Base-by-base conservation (phyloP, 257 asterid genomes). In the Galeopsis tetrahit region DNA sequence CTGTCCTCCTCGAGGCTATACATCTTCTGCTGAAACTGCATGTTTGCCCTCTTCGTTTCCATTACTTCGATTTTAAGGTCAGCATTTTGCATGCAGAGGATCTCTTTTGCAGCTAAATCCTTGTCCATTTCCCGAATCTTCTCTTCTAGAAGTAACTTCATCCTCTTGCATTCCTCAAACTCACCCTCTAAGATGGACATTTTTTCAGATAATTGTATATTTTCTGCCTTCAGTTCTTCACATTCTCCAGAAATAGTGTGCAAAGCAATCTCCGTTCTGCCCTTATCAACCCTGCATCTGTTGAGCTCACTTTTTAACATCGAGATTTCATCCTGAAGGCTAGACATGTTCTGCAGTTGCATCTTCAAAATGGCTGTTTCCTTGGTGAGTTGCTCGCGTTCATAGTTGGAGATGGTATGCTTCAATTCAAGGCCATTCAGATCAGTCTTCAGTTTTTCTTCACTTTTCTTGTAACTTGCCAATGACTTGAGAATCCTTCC, bases 381-480 rank as follows among this genome's bases (percentile, higher is more conserved):
- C 75, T 83, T 90, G 2, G 78, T 75, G 43, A 92, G 83, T 78
- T 88, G 86, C 75, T 81, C 85, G 71, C 92, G 79, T 70, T 92
- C 92, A 44, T 85, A 88, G 40, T 88, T 84, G 6, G 90, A 82
- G 71, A 92, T 79, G 17, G 96, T 90, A 36, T 82, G 90, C 84
- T 90, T 91, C 81, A 86, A 63, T 68, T 91, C 97, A 70, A 89
- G 88, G 43, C 88, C 93, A 71, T 82, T 89, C 62, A 86, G 33
- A 3, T 77, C 79, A 4, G 87, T 80, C 86, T 80, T 91, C 62
- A 90, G 83, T 69, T 84, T 88, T 42, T 89, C 96, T 77, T 91
- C 97, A 10, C 66, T 67, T 66, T 59, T 84, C 81, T 82, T 87
- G 63, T 84, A 82, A 81, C 63, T 83, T 17, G 84, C 84, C 78